These are phyloP conservation scores for Bremia lactucae DNA, from an alignment of 352 stramenopile species.

Conservation along the genomic window DNA sequence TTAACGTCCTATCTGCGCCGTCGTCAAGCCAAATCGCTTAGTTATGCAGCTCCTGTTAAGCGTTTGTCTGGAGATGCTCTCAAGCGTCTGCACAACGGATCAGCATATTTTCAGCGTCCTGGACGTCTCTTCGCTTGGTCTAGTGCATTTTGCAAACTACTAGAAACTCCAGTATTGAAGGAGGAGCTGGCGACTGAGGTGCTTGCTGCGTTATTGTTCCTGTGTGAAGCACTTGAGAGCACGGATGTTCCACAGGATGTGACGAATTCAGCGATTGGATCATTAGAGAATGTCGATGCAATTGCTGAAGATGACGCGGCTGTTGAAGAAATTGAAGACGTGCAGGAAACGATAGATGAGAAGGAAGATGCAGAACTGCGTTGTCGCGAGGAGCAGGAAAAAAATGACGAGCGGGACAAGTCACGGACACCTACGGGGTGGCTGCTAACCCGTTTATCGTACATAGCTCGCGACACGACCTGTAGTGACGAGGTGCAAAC, in stretches of 20 bases:
- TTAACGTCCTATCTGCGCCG: constrained; percentile 58
- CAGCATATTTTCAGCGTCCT: constrained; percentile 39
- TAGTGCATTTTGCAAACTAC: constrained; percentile 49
- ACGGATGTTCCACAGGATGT: constrained; percentile 61
- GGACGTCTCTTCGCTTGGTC: constrained; percentile 53
- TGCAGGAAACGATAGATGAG: constrained; percentile 12
- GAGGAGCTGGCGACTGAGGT: constrained; percentile 45
- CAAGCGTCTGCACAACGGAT: constrained; percentile 20
- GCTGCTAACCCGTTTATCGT: constrained; percentile 80
- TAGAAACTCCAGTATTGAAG: constrained; percentile 47
- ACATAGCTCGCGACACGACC: constrained; percentile 42
- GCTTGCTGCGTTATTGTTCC: constrained; percentile 46
- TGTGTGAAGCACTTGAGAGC: constrained; percentile 43
- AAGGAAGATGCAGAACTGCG: constrained; percentile 18
- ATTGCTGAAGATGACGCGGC: constrained; percentile 4
- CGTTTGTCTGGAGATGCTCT: constrained; percentile 13
- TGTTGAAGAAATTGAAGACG: constrained; percentile 3
- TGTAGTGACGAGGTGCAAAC: constrained; percentile 45
- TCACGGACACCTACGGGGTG: constrained; percentile 63
- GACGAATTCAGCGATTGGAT: constrained; percentile 12
- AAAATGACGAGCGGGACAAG: constrained; percentile 35
- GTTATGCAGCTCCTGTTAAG: constrained; percentile 20
- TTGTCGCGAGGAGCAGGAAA: constrained; percentile 24
- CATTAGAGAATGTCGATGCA: constrained; percentile 10
- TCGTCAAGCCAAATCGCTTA: constrained; percentile 37